A percentile compares a stretch with the other conserved stretches of the same genome.
These are phyloP conservation scores for Monotropa hypopitys DNA, from an alignment of 179 eudicot genomes.

Conservation along the genomic window DNA sequence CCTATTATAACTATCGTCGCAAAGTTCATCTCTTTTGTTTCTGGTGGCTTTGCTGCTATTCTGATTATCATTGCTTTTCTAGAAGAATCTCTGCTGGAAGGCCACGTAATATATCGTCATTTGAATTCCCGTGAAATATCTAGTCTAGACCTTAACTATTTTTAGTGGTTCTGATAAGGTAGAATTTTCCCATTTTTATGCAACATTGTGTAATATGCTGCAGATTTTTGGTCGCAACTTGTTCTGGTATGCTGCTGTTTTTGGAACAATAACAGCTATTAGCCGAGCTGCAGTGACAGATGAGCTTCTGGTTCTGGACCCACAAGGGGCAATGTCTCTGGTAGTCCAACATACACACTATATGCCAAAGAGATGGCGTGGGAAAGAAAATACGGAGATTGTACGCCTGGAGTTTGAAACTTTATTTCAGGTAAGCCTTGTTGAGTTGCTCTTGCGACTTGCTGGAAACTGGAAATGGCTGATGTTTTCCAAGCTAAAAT, in stretches of 20 bases:
- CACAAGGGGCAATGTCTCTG: slow-evolving; percentile 71
- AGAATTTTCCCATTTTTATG: background rate
- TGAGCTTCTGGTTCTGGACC: slow-evolving; percentile 75
- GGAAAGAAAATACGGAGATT: slow-evolving; percentile 58
- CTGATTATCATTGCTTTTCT: slow-evolving; percentile 76
- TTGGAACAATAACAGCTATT: slow-evolving; percentile 84
- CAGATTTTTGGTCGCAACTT: slow-evolving; percentile 91
- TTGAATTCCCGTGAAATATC: background rate
- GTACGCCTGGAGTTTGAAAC: slow-evolving; percentile 78
- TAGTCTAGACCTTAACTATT: background rate
- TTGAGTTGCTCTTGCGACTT: background rate
- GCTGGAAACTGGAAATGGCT: background rate
- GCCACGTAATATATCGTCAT: slow-evolving; percentile 59
- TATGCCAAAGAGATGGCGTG: slow-evolving; percentile 97
- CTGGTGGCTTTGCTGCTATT: slow-evolving; percentile 90
- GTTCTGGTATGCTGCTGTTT: slow-evolving; percentile 95
- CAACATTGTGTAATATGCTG: slow-evolving; percentile 7
- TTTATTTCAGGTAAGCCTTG: slow-evolving; percentile 59
- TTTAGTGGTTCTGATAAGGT: background rate
- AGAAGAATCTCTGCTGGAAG: slow-evolving; percentile 93
- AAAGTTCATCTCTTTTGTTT: slow-evolving; percentile 80
- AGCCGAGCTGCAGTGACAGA: slow-evolving; percentile 77
- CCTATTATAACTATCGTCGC: slow-evolving; percentile 69
- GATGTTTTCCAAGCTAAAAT: background rate
- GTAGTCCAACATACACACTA: slow-evolving; percentile 79